Evolutionary conservation across 148 eudicot genomes (phyloP).

Genomic region (Fallopia convolvulus): DNA sequence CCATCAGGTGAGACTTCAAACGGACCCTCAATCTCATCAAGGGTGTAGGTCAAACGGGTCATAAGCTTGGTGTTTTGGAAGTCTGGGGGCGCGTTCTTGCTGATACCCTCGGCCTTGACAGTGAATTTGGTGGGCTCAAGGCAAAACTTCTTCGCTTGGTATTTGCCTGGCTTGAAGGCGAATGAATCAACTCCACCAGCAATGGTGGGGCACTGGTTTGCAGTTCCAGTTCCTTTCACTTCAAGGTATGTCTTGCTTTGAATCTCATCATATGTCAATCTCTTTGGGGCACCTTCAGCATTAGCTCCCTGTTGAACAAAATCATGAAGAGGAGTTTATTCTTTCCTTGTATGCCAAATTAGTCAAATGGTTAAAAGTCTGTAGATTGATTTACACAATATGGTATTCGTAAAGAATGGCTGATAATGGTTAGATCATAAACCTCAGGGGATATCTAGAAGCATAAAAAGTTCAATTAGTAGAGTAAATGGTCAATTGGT

Average conservation of each 20-base stretch:
- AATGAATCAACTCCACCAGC: constrained; percentile 61
- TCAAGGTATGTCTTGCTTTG: constrained; percentile 98
- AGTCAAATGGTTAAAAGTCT: background rate
- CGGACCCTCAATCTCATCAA: constrained; percentile 95
- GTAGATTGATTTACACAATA: background rate
- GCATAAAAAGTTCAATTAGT: background rate
- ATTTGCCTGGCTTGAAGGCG: constrained; percentile 86
- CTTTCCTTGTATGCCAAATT: constrained; percentile 51
- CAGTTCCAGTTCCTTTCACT: constrained; percentile 95
- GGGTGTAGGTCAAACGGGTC: constrained; percentile 97
- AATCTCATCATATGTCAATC: constrained; percentile 85
- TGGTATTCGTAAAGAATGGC: background rate
- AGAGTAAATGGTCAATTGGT: background rate
- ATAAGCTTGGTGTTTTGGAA: constrained; percentile 97
- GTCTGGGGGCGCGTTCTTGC: constrained; percentile 75
- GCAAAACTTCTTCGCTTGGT: constrained; percentile 87
- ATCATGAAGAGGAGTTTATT: constrained; percentile 26
- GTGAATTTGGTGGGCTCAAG: constrained; percentile 91
- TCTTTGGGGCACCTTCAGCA: constrained; percentile 76
- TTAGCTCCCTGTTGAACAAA: constrained; percentile 60
- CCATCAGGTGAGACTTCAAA: constrained; percentile 81
- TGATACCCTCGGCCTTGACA: constrained; percentile 84
- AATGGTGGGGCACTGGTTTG: constrained; percentile 95
- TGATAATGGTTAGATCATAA: background rate
- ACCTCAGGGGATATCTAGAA: no score